These are phyloP conservation scores for Coprinopsis sp. DNA, from an alignment of 768 basidiomycete genomes.

Conservation along the genomic window DNA sequence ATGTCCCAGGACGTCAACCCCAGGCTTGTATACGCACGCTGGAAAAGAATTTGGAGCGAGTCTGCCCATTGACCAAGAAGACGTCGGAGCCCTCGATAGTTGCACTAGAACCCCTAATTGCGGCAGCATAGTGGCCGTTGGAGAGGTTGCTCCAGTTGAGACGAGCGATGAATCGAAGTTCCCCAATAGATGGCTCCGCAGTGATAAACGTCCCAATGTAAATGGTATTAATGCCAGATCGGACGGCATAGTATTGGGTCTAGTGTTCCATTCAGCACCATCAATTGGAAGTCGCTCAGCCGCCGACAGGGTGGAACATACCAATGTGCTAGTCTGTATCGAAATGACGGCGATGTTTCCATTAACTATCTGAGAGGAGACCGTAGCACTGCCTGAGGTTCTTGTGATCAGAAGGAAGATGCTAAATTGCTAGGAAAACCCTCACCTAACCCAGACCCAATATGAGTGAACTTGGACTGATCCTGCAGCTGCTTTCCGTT, in stretches of 20 bases:
- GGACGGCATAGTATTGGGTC: conserved; percentile 45
- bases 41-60: conserved; percentile 46
- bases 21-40: conserved; percentile 33
- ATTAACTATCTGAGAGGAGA: conserved; percentile 35
- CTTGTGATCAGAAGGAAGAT: not conserved
- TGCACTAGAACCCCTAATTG: conserved; percentile 36
- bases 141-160: conserved; percentile 36
- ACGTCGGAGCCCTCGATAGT: conserved; percentile 45
- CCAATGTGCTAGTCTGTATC: conserved; percentile 40
- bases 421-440: not conserved
- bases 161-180: conserved; percentile 45
- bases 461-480: conserved; percentile 39
- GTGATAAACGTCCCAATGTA: conserved; percentile 44
- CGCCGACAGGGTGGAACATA: conserved; percentile 20
- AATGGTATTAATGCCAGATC: conserved; percentile 38
- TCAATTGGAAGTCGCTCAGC: too few relatives aligned
- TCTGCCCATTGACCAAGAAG: conserved; percentile 39
- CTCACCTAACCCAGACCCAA: conserved; percentile 42
- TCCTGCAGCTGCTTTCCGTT: conserved; percentile 45
- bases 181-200: conserved; percentile 43
- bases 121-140: conserved; percentile 34
- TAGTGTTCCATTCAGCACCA: conserved; percentile 18
- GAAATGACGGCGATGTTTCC: conserved; percentile 35
- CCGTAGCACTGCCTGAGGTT: conserved; percentile 33
- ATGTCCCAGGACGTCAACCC: not conserved